Base-by-base conservation (phyloP, 1,139 yeast species). In the Lodderomyces margitis region DNA sequence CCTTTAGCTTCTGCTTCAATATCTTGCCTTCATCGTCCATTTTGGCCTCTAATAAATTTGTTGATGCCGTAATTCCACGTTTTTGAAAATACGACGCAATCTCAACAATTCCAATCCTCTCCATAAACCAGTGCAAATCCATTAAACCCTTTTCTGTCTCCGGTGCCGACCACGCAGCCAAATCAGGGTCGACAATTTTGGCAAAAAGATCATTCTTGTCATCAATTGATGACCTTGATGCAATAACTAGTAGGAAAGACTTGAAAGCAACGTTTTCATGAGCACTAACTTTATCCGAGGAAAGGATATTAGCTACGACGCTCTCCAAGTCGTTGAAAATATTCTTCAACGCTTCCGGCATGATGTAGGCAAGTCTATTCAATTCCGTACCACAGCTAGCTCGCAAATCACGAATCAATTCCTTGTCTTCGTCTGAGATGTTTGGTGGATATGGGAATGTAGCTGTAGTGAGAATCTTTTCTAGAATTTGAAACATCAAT, bases 101-200 rank as follows among this genome's bases (percentile, higher is more conserved):
- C 58, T 82, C 82, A 3, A 89, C 98, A 41, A 94, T 87, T 3
- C 98, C 98, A 43, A 94, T 76, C 54, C 98, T 77, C 62, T 91
- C 98, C 97, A 92, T 91, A 54, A 94, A 94, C 97, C 98, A 91
- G 50, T 88, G 96, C 40, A 94, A 70, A 56, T 92, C 95, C 60
- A 83, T 72, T 31, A 92, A 67, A 0, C 97, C 98, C 55, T 87
- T 87, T 52, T 88, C 89, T 0, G 98, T 91, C 14, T 81, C 83
- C 12, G 92, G 92, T 39, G 91, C 88, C 1, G 92, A 83, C 99
- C 99, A 94, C 0, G 96, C 94, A 27, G 78, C 68, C 38, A 94
- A 68, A 53, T 92, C 97, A 0, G 96, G 96, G 58, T 91, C 98
- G 3, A 92, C 98, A 45, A 94, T 86, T 40, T 80, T 78, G 12